These are phyloP conservation scores for Epichloe festucae DNA, from an alignment of 2,329 filamentous ascomycete species.

Conservation along the genomic window DNA sequence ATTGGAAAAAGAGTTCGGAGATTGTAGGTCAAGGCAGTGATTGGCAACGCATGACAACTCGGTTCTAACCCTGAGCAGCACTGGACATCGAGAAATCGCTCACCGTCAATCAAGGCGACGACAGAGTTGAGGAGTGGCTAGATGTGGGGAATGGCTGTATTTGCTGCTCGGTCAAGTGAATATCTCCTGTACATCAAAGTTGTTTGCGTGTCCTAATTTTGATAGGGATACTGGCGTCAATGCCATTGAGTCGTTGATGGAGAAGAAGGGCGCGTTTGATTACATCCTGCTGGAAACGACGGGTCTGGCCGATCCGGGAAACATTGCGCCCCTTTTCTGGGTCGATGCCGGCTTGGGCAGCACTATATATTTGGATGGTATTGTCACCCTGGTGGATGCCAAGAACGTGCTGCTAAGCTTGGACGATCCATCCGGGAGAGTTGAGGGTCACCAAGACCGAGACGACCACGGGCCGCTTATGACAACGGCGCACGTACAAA, in stretches of 20 bases:
- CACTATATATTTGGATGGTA: slow-evolving; percentile 91
- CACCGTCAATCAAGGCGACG: slow-evolving; percentile 72
- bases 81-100: slow-evolving; percentile 93
- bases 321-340: slow-evolving; percentile 94
- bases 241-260: slow-evolving; percentile 92
- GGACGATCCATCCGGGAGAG: slow-evolving; percentile 52
- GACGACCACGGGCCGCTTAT: slow-evolving; percentile 53
- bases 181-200: background rate
- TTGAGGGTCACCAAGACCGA: slow-evolving; percentile 37
- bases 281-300: slow-evolving; percentile 97
- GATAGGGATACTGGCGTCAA: slow-evolving; percentile 76
- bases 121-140: slow-evolving; percentile 86
- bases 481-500: slow-evolving; percentile 90
- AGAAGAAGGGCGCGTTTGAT: slow-evolving; percentile 84
- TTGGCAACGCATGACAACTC: slow-evolving; percentile 9
- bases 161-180: slow-evolving; percentile 89
- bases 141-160: slow-evolving; percentile 95
- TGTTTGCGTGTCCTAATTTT: background rate
- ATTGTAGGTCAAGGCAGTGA: slow-evolving; percentile 41
- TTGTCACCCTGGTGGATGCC: slow-evolving; percentile 89
- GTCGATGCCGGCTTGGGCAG: slow-evolving; percentile 91
- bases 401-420: slow-evolving; percentile 79
- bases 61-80: slow-evolving; percentile 34
- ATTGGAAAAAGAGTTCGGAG: slow-evolving; percentile 53
- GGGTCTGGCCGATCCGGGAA: slow-evolving; percentile 86